phyloP scores from a whole-genome alignment of 495 filamentous ascomycete species.

The Trichoderma virens region DNA sequence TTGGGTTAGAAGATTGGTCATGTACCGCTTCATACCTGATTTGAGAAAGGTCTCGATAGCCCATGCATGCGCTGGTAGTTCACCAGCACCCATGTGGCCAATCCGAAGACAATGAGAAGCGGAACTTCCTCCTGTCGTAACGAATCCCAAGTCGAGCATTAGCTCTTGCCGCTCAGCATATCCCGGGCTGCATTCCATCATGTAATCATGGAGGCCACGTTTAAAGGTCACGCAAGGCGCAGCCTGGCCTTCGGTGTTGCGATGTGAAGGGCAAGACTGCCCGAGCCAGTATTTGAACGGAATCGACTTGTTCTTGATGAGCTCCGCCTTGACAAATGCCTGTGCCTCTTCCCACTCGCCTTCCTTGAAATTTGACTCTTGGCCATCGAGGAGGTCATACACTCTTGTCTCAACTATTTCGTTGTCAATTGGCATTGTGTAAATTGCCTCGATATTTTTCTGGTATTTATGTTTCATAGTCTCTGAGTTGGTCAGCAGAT shows the following conservation, averaged over 20 bases:
- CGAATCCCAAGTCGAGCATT: background rate
- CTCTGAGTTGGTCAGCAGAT: background rate
- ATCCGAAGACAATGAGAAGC: background rate
- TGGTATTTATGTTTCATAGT: background rate
- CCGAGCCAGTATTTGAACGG: background rate
- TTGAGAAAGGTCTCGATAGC: background rate
- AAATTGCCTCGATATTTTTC: background rate
- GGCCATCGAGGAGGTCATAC: background rate
- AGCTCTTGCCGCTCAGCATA: background rate
- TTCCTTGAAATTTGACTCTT: background rate
- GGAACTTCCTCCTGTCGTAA: background rate
- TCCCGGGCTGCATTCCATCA: background rate
- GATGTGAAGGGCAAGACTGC: background rate
- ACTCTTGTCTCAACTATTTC: background rate
- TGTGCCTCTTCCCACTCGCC: background rate
- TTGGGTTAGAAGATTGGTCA: background rate
- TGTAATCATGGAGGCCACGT: background rate
- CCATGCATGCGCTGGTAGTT: background rate
- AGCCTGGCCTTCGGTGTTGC: background rate
- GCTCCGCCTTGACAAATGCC: background rate
- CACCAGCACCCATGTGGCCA: background rate
- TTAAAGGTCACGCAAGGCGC: background rate
- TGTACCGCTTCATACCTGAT: background rate
- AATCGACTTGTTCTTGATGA: background rate
- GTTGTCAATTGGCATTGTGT: background rate